These are phyloP conservation scores for Fibroporia radiculosa DNA, from an alignment of 768 basidiomycete genomes.

Conservation along the genomic window DNA sequence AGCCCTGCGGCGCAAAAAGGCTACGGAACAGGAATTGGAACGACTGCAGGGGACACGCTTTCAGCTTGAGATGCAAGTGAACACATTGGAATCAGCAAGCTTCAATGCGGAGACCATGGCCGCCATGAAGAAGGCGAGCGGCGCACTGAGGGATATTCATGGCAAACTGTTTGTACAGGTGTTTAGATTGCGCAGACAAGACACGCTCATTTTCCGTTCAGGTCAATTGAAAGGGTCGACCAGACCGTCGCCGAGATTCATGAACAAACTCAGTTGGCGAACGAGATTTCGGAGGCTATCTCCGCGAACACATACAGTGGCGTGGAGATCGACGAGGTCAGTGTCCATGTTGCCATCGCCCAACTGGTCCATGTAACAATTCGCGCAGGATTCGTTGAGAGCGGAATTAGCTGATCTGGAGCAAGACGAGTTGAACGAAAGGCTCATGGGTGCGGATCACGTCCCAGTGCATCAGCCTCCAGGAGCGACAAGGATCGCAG, in stretches of 20 bases:
- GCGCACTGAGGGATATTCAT: slow-evolving; percentile 86
- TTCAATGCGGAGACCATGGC: slow-evolving; percentile 96
- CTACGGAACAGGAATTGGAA: slow-evolving; percentile 80
- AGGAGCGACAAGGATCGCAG: slow-evolving; percentile 38
- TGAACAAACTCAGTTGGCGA: slow-evolving; percentile 87
- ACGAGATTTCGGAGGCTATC: slow-evolving; percentile 87
- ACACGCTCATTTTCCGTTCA: slow-evolving; percentile 22
- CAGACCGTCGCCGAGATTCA: slow-evolving; percentile 78
- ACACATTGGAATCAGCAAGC: slow-evolving; percentile 95
- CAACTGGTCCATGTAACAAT: not conserved
- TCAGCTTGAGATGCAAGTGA: slow-evolving; percentile 94
- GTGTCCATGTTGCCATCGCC: slow-evolving; percentile 8
- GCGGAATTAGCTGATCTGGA: slow-evolving; percentile 82
- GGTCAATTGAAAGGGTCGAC: slow-evolving; percentile 85
- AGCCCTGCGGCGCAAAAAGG: slow-evolving; percentile 91
- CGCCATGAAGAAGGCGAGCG: slow-evolving; percentile 93
- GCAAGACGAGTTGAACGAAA: slow-evolving; percentile 79
- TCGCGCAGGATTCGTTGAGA: slow-evolving; percentile 61
- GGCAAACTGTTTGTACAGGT: slow-evolving; percentile 66
- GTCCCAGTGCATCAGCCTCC: slow-evolving; percentile 82
- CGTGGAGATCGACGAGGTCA: slow-evolving; percentile 64
- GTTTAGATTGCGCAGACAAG: not conserved
- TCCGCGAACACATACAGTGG: slow-evolving; percentile 58
- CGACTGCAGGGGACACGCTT: slow-evolving; percentile 76
- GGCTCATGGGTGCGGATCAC: slow-evolving; percentile 79